Evolutionary conservation across 106 monocot species (phyloP).

Genomic region (Xerophyta viscosa): DNA sequence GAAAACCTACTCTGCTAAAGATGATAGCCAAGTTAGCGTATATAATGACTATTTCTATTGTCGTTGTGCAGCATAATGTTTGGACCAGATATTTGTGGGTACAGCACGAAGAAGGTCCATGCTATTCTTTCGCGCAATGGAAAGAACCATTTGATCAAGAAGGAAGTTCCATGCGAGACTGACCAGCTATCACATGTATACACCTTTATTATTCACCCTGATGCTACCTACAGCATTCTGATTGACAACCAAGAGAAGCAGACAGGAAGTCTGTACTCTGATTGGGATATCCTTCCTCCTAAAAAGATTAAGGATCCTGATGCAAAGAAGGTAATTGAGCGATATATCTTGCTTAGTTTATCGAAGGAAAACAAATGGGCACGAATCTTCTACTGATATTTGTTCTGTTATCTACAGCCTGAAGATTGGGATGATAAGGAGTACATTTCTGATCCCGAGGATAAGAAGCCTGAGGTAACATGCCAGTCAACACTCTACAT

Average conservation of each 20-base stretch:
- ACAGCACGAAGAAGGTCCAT: conserved; percentile 44
- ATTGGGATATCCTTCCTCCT: conserved; percentile 51
- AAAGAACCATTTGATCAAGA: conserved; percentile 47
- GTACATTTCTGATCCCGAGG: conserved; percentile 53
- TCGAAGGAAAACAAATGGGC: too few relatives aligned
- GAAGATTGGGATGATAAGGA: conserved; percentile 78
- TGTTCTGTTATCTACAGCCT: conserved; percentile 22
- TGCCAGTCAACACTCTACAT: too few relatives aligned
- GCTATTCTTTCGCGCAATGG: conserved; percentile 40
- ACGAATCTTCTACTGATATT: not conserved
- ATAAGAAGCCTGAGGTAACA: conserved; percentile 66
- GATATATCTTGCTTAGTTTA: too few relatives aligned
- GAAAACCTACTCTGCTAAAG: too few relatives aligned
- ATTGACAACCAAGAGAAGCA: conserved; percentile 48
- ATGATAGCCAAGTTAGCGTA: too few relatives aligned
- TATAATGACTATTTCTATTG: too few relatives aligned
- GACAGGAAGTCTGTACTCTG: conserved; percentile 39
- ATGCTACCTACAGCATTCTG: conserved; percentile 51
- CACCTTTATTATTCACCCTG: conserved; percentile 38
- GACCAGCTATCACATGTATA: conserved; percentile 61
- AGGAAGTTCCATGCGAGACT: conserved; percentile 37
- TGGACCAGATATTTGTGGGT: conserved; percentile 47
- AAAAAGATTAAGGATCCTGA: conserved; percentile 63
- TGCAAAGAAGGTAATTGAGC: conserved; percentile 48
- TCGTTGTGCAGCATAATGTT: conserved; percentile 37